These are phyloP conservation scores for Lactifluus rugatus DNA, from an alignment of 768 basidiomycete genomes.

Conservation along the genomic window DNA sequence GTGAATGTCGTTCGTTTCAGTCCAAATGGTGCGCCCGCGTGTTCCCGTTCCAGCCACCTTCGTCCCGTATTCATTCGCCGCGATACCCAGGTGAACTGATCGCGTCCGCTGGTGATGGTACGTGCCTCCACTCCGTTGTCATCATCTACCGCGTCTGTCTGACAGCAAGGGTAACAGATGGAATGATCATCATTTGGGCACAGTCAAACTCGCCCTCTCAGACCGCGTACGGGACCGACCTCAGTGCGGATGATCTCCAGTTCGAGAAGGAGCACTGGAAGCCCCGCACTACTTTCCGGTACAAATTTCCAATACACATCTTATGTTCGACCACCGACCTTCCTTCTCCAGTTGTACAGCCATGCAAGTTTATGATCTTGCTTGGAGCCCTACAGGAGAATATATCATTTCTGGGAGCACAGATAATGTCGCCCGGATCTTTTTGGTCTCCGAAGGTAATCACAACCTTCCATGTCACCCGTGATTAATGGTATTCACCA, in stretches of 20 bases:
- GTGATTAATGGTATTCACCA: slow-evolving; percentile 5
- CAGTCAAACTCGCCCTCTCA: slow-evolving; percentile 64
- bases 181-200: slow-evolving; percentile 96
- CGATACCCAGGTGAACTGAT: slow-evolving; percentile 63
- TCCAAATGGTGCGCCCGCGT: slow-evolving; percentile 62
- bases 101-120: slow-evolving; percentile 97
- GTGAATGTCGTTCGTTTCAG: slow-evolving; percentile 97
- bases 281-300: slow-evolving; percentile 78
- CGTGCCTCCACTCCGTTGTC: slow-evolving; percentile 23
- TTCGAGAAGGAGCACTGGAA: slow-evolving; percentile 96
- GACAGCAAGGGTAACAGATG: slow-evolving; percentile 45
- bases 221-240: slow-evolving; percentile 74
- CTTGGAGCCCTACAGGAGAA: slow-evolving; percentile 94
- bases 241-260: slow-evolving; percentile 65
- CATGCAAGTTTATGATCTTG: slow-evolving; percentile 96
- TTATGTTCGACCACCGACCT: neutral
- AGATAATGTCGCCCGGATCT: slow-evolving; percentile 88
- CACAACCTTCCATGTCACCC: neutral
- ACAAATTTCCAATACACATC: slow-evolving; percentile 21
- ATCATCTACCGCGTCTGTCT: slow-evolving; percentile 3
- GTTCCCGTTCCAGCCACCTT: slow-evolving; percentile 1
- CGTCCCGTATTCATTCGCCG: neutral
- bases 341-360: slow-evolving; percentile 58
- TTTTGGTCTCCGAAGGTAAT: slow-evolving; percentile 48
- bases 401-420: slow-evolving; percentile 95